These are phyloP conservation scores for Starmerella etchellsii DNA, from an alignment of 805 yeast genomes.

Conservation along the genomic window DNA sequence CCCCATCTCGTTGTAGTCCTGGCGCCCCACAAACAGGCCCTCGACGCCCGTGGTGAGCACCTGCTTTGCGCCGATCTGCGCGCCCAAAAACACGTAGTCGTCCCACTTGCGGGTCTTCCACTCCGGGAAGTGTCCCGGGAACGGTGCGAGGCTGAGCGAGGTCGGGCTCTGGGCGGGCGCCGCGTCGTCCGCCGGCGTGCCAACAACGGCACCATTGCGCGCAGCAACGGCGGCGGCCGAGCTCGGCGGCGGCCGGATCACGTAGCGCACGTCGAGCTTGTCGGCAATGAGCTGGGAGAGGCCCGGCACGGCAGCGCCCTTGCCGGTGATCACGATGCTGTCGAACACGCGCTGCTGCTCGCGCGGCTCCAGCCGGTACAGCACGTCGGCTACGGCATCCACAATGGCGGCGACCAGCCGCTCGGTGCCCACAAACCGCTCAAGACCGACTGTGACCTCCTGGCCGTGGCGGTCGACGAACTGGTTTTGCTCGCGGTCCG, in stretches of 20 bases:
- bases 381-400: constrained; percentile 38
- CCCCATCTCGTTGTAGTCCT: constrained; percentile 63
- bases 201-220: constrained; percentile 12
- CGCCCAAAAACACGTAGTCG: constrained; percentile 71
- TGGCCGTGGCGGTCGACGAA: constrained; percentile 51
- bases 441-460: constrained; percentile 64
- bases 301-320: constrained; percentile 64
- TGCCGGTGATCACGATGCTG: constrained; percentile 65
- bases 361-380: constrained; percentile 49
- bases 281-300: constrained; percentile 56
- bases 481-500: constrained; percentile 57
- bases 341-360: constrained; percentile 77
- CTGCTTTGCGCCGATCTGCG: constrained; percentile 76
- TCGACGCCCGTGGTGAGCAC: constrained; percentile 54
- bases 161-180: constrained; percentile 58
- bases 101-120: constrained; percentile 78
- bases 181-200: no score
- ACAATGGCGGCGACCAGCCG: constrained; percentile 45
- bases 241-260: constrained; percentile 29
- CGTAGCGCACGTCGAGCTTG: constrained; percentile 43
- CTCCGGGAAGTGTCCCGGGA: constrained; percentile 87
- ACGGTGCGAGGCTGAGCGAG: constrained; percentile 50
- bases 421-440: constrained; percentile 71
- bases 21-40: constrained; percentile 52
- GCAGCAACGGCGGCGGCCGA: not conserved